These are phyloP conservation scores for Tolypocladium inflatum DNA, from an alignment of 2,329 filamentous ascomycete species.

Conservation along the genomic window DNA sequence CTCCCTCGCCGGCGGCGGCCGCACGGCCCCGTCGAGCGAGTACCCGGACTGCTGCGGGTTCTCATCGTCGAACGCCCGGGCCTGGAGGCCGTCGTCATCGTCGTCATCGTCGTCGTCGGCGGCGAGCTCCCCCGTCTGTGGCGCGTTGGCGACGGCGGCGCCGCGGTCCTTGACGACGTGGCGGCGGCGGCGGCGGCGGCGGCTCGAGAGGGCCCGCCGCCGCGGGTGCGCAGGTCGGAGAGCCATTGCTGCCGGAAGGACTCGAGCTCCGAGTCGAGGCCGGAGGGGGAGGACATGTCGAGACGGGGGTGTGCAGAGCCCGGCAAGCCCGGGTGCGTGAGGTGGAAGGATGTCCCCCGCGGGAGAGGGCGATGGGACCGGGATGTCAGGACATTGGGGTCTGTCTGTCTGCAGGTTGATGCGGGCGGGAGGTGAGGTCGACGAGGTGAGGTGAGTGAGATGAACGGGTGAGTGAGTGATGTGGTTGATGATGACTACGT, in stretches of 20 bases:
- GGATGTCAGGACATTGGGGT: too few species aligned
- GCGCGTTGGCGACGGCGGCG: background rate
- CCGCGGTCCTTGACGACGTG: background rate
- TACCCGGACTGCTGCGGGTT: conserved; percentile 4
- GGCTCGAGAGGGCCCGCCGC: background rate
- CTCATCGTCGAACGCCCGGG: conserved; percentile 8
- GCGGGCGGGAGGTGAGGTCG: background rate
- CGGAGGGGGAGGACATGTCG: conserved; percentile 7
- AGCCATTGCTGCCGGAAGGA: conserved; percentile 79
- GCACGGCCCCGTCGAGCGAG: conserved; percentile 7
- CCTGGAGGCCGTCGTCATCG: conserved; percentile 5
- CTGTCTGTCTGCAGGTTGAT: too few species aligned
- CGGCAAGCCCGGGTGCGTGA: conserved; percentile 1
- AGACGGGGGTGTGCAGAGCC: background rate
- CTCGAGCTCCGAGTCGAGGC: conserved; percentile 63
- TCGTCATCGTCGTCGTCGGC: too few species aligned
- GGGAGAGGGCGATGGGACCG: background rate
- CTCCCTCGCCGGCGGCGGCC: conserved; percentile 21
- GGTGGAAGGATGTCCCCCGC: background rate
- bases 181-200: background rate
- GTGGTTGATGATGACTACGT: background rate
- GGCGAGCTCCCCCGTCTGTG: background rate
- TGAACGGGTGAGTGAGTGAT: background rate
- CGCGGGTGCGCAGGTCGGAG: conserved; percentile 57
- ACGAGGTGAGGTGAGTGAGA: background rate